phyloP scores from a whole-genome alignment of 768 basidiomycete genomes.

The Favolaschia claudopus region DNA sequence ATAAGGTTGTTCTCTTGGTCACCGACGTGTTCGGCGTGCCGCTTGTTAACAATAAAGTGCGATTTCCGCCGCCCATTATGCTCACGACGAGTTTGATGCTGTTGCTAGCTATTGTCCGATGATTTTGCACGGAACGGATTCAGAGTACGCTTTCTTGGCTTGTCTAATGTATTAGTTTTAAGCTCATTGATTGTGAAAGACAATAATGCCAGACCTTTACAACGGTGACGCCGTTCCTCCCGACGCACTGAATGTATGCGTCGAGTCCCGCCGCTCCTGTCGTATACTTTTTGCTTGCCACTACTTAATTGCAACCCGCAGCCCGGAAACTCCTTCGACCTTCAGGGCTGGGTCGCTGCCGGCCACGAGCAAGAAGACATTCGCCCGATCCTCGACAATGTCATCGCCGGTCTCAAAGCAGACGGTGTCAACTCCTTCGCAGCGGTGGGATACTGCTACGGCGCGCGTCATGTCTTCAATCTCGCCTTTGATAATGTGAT shows the following conservation, averaged over 20 bases:
- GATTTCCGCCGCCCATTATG: neutral
- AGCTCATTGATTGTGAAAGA: conserved; percentile 17
- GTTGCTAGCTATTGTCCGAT: conserved; percentile 46
- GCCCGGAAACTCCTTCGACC: conserved; percentile 22
- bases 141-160: conserved; percentile 26
- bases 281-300: no score
- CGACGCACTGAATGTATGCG: neutral
- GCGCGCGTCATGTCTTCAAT: conserved; percentile 34
- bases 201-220: conserved; percentile 3
- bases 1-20: conserved; percentile 50
- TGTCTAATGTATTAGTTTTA: conserved; percentile 26
- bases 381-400: conserved; percentile 41
- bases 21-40: conserved; percentile 46
- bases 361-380: conserved; percentile 40
- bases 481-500: conserved; percentile 32
- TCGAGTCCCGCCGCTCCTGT: no score
- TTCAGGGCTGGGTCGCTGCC: conserved; percentile 40
- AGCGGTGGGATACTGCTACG: conserved; percentile 51
- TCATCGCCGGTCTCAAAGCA: conserved; percentile 48
- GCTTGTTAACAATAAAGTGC: conserved; percentile 37
- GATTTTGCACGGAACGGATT: conserved; percentile 51
- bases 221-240: neutral
- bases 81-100: neutral
- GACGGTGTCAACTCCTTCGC: conserved; percentile 48
- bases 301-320: neutral